Percentiles rank a stretch among this genome's conserved stretches.
These are phyloP conservation scores for Penicillium coffeae DNA, from an alignment of 495 filamentous ascomycete genomes.

Conservation along the genomic window DNA sequence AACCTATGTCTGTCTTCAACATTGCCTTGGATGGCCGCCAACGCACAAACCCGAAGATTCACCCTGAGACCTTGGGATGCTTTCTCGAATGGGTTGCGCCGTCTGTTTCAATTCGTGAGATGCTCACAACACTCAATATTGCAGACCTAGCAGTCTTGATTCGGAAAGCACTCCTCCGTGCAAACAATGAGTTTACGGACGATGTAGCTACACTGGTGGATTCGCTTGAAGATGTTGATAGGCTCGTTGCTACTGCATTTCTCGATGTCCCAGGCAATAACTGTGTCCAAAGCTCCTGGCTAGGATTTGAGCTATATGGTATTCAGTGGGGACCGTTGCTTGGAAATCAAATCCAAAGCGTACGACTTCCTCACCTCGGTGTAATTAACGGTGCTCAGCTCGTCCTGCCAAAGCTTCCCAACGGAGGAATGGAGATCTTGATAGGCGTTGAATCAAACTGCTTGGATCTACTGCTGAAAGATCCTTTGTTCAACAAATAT, in stretches of 20 bases:
- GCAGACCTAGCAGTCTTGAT: constrained; percentile 28
- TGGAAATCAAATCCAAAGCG: constrained; percentile 26
- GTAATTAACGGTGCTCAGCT: constrained; percentile 32
- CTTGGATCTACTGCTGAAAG: constrained; percentile 22
- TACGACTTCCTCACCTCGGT: constrained; percentile 29
- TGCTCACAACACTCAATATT: constrained; percentile 13
- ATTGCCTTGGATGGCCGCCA: constrained; percentile 30
- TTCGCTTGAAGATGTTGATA: constrained; percentile 22
- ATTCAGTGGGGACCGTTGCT: constrained; percentile 33
- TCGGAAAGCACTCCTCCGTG: constrained; percentile 26
- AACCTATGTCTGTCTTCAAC: constrained; percentile 29
- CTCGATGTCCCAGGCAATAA: constrained; percentile 33
- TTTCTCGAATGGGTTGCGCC: constrained; percentile 28
- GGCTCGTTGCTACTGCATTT: constrained; percentile 28
- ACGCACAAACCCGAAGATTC: constrained; percentile 27
- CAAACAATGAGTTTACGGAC: constrained; percentile 20
- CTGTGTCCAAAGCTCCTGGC: constrained; percentile 30
- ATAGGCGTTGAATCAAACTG: constrained; percentile 28
- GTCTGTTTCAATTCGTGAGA: constrained; percentile 11
- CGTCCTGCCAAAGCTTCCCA: constrained; percentile 28
- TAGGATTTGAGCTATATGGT: constrained; percentile 26
- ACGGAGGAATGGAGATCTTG: constrained; percentile 35
- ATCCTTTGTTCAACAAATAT: constrained; percentile 27
- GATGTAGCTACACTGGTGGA: constrained; percentile 22
- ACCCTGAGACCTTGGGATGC: constrained; percentile 29